Evolutionary conservation across 768 basidiomycete genomes (phyloP), one percentile per base, ranked within the genome.

Genomic region (Termitomyces sp.): DNA sequence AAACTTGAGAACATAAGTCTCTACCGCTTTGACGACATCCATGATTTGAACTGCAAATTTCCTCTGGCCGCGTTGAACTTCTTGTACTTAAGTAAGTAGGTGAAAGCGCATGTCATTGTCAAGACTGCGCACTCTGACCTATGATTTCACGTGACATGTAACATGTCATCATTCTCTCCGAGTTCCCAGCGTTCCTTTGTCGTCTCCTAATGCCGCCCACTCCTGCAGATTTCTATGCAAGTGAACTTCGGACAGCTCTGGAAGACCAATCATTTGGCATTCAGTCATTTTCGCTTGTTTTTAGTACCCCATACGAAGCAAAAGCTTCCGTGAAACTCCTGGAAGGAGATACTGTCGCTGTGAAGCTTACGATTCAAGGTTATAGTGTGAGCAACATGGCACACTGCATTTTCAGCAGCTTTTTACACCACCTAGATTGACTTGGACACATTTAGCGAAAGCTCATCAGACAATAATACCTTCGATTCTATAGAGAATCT

Each of bases 1-100:
- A 79, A 97, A 79, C 78, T 91, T 96, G 60, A 85, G 83, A 69
- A 98, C 82, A 78, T 98, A 99, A 5, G 88, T 91, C 75, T 95
- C 93, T 30, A 97, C 87, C 8, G 97, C 97, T 74, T 95, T 96
- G 67, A 94, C 81, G 63, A 95, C 88, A 73, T 99, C 95, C 97
- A 98, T 98, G 50, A 51, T 58, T 57, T 24, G 39, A n/a, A 55
- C 32, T 24, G 14, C 7, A 34, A 13, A 14, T 30, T 43, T n/a
- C n/a, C n/a, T 32, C 16, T 22, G 13, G 20, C n/a, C 53, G 32
- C 22, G 32, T 34, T 18, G 18, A 4, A 16, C 37, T 52, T 39
- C 37, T 7, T n/a, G 26, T n/a, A n/a, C n/a, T n/a, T n/a, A n/a
- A n/a, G n/a, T n/a, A n/a, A n/a, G n/a, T 6, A 39, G 37, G 20